Conservation (phyloP, 2,329 filamentous ascomycete genomes). For the Exutisphaerella laricina region DNA sequence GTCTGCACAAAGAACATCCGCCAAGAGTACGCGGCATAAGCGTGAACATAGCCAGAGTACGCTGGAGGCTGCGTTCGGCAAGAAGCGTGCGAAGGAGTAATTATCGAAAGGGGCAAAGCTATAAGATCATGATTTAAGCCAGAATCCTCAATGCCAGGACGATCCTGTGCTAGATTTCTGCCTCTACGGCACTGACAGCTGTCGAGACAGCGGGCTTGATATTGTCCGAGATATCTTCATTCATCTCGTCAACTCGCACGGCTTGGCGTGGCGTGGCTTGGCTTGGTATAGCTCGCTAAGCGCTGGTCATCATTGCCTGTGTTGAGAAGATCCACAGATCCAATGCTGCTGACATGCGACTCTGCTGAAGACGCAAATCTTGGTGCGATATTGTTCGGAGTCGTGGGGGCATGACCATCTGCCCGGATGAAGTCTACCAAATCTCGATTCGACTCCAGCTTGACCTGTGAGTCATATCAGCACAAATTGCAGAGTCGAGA, state of each 20-base stretch:
- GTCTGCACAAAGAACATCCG: constrained; percentile 8
- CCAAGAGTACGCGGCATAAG: constrained; percentile 22
- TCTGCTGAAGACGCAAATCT: constrained; percentile 2
- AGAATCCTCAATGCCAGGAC: too few species aligned
- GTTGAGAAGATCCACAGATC: constrained; percentile 6
- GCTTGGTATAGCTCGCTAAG: not conserved
- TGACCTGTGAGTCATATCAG: not conserved
- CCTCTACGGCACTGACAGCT: too few species aligned
- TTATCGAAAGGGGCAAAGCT: too few species aligned
- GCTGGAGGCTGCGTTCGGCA: constrained; percentile 30
- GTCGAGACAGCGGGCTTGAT: too few species aligned
- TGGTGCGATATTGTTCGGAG: not conserved
- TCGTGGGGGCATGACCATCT: not conserved
- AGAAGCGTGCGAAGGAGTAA: constrained; percentile 24
- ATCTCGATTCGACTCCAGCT: constrained; percentile 1
- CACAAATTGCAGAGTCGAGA: constrained; percentile 6
- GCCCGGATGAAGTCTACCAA: constrained; percentile 1
- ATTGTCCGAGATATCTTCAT: too few species aligned
- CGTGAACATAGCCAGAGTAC: constrained; percentile 31
- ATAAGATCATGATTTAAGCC: not conserved
- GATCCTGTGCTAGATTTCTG: too few species aligned
- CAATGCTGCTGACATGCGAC: constrained; percentile 6
- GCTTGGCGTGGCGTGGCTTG: too few species aligned
- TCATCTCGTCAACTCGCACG: too few species aligned
- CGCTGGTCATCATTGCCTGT: not conserved